Base-by-base conservation (phyloP, 352 stramenopile species). In the Phytopythium delawarense region DNA sequence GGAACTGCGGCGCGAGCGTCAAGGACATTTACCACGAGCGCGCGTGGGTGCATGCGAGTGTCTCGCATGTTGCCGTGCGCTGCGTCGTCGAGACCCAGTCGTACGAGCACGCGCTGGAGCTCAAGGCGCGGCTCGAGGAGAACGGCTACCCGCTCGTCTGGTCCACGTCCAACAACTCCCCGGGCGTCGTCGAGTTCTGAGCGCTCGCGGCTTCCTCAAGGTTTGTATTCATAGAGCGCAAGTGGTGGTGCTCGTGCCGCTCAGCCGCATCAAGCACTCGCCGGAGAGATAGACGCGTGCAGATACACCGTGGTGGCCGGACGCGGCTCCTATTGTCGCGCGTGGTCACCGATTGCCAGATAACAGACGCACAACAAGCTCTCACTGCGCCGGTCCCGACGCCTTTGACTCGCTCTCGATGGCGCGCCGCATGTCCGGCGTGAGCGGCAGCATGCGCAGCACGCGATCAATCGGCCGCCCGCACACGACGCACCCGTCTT, bases 1-100 rank as follows among this genome's bases (percentile, higher is more conserved):
- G 78, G 65, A 85, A 98, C 64, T 84, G 77, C 32, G 84, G 84
- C 52, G 87, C 97, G 50, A 97, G 82, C 58, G 96, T 99, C 45
- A 98, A 98, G 74, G 96, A 99, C 71, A 98, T 99, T 61, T 98
- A 98, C 76, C 96, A 99, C 76, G 94, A 99, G 72, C 91, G 96
- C 35, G 93, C 94, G 21, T 99, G 96, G 89, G 87, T 99, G 37
- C 91, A 98, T 71, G 85, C 90, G 28, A 97, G 87, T 53, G 96
- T 99, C 30, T 97, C 97, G 63, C 88, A 98, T 61, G 96, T 99
- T 8, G 84, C 96, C 5, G 92, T 98, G 32, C 98, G 98, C 73
- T 98, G 93, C 59, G 94, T 98, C 58, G 89, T 98, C 9, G 96
- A 99, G 75, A 92, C 97, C 12, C 89, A 98, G 73, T 97, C 91